Evolutionary conservation across 441 rosid species (phyloP), one percentile per base, ranked within the genome.

Genomic region (Populus trichocarpa): DNA sequence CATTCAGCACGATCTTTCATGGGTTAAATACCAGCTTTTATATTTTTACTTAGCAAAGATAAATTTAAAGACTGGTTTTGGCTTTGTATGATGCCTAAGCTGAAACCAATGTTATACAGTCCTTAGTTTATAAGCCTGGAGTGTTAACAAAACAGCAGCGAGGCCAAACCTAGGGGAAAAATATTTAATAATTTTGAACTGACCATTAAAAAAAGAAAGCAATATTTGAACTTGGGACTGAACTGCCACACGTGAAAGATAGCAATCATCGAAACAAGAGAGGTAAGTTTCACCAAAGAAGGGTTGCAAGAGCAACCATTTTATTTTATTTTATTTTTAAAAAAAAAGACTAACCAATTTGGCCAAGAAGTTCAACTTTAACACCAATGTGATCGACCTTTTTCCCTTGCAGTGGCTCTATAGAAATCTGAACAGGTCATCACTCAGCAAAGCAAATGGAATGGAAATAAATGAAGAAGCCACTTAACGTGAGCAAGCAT

Each of bases 351-450:
- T 80, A 70, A 94, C 98, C 98, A 86, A 30, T 30, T 88, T 97
- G 99, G 82, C 98, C 98, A 67, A 94, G 99, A 75, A 97, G 98
- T 86, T 97, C 98, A 79, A 94, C 89, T 87, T 93, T 97, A 40
- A 94, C 89, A 84, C 99, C 99, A 76, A 87, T 88, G 77, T 94
- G 99, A 76, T 97, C 99, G 74, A 93, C 91, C 83, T 93, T 97
- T 83, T 94, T 93, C 85, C 98, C 99, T 84, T 87, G 97, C 77
- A 87, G 67, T 73, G 98, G 98, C 77, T 94, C 99, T 76, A 97
- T 80, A 63, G 86, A 85, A 75, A 96, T 88, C 99, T 94, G 75
- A 74, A 76, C 7, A 53, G 2, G 61, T 53, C 61, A 53, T 53
- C 61, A 53, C 61, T 53, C 61, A 53, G 61, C 61, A 53, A 53